A percentile compares a stretch with the other conserved stretches of the same genome.
Conservation (phyloP, 2,329 filamentous ascomycete genomes). For the Fusarium kyushuense region DNA sequence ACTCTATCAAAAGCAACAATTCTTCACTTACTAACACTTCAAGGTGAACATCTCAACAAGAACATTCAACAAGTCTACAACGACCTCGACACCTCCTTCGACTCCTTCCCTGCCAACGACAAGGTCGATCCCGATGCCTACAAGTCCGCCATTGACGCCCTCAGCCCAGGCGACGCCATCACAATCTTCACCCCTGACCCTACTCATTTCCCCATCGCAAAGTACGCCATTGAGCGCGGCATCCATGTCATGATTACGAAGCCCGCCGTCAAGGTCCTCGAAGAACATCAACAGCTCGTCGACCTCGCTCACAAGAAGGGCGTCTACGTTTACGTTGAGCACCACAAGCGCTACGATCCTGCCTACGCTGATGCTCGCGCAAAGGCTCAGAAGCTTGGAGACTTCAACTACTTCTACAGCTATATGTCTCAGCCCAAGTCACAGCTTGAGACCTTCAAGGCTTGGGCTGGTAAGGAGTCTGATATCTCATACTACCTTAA, state of each 20-base stretch:
- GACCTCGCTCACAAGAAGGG: constrained; percentile 77
- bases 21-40: constrained; percentile 18
- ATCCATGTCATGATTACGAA: constrained; percentile 96
- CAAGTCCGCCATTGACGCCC: constrained; percentile 86
- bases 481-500: constrained; percentile 98
- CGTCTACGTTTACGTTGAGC: constrained; percentile 93
- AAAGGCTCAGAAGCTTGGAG: constrained; percentile 80
- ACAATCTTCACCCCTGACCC: constrained; percentile 97
- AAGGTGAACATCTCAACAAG: constrained; percentile 84
- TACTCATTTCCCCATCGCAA: constrained; percentile 90
- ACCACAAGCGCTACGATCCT: constrained; percentile 96
- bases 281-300: constrained; percentile 82
- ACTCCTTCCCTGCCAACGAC: constrained; percentile 83
- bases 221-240: constrained; percentile 89
- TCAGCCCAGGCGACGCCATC: constrained; percentile 86
- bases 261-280: constrained; percentile 87
- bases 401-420: constrained; percentile 98
- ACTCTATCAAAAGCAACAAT: not conserved
- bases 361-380: constrained; percentile 89
- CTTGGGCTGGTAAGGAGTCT: constrained; percentile 90
- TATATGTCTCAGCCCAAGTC: constrained; percentile 96
- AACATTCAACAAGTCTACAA: constrained; percentile 94
- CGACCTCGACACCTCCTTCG: constrained; percentile 85
- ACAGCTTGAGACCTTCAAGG: constrained; percentile 93
- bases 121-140: constrained; percentile 82